Base-by-base conservation (phyloP, 768 basidiomycete species). In the Psilocybe sp. region DNA sequence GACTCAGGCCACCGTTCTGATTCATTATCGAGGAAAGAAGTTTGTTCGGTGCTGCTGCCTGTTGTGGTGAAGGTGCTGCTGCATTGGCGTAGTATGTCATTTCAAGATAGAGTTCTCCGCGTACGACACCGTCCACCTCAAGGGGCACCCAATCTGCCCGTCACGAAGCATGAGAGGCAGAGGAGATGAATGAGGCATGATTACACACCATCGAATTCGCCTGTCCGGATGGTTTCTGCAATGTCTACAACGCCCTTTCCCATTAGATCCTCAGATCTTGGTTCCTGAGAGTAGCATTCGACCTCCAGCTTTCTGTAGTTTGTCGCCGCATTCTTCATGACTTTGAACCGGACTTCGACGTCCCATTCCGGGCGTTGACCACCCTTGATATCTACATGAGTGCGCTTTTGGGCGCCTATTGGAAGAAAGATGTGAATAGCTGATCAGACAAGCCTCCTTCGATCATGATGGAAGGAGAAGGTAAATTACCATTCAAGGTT, bases 351-450 rank as follows among this genome's bases (percentile, higher is more conserved):
- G 46, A 95, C 66, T 66, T 97, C 93, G 32, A 83, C 83, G 62
- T 97, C 94, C 92, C 94, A 98, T 51, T 85, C 81, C 2, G 95
- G 95, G 66, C 91, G 88, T 62, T 98, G 95, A 0, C 95, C 95
- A 2, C 94, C 94, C 62, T 86, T 92, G 56, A 83, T 74, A 60
- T 92, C 87, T 51, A 84, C 77, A 46, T 79, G 74, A 0, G 92
- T 93, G 50, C 79, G 79, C 61, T 89, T 82, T 45, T 78, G 83
- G 14, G 71, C 71, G 35, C 83, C 82, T 65, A 73, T n/a, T 15
- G 14, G 44, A 2, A 4, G 13, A 68, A 50, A 18, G 42, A 23
- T 19, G 35, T 19, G 28, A 23, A 28, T 8, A 37, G 18, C 23
- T 15, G 41, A 31, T 52, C 20, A 36, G n/a, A 32, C 23, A 33